Base-by-base conservation (phyloP, 768 basidiomycete genomes). In the Leccinum pellstonianum region DNA sequence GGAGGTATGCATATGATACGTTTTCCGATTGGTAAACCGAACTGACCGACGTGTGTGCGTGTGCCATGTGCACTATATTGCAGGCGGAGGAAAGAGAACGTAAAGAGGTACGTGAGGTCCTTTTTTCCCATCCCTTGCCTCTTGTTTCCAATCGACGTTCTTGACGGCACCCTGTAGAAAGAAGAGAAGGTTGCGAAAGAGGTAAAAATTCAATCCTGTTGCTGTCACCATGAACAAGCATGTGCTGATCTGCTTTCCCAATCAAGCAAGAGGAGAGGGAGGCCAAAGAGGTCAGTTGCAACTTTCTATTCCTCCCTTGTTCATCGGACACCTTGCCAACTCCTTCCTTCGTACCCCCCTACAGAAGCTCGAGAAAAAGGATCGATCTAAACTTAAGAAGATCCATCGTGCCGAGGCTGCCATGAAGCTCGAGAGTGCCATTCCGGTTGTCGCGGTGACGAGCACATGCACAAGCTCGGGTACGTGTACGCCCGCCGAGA, bases 1-100 rank as follows among this genome's bases (percentile, higher is more conserved):
- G 64, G 90, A 90, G 75, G 81, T 79, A 73, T 37, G 71, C 33
- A 25, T 17, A 15, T 43, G 52, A 25, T 46, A 33, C 19, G 2
- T 21, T 21, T 48, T 29, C 63, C 29, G n/a, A 25, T 55, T n/a
- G 12, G 25, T 27, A 25, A 54, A 23, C 8, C 33, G 43, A 15
- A 27, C 54, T 64, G 58, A 57, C 61, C 33, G 21, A 52, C 54
- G 47, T 21, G 17, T 55, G 54, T 29, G 25, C 14, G 48, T 49
- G 48, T 49, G 48, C 14, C 48, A 23, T 49, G 48, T 23, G 48
- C 19, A 10, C 19, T 2, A 46, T 21, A 52, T 52, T 49, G 41
- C 65, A 81, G 76, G 81, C 82, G 12, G 88, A 90, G 58, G 87
- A 90, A 68, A 78, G 77, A 65, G 82, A 77, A 59, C 80, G 82